Percentiles rank a stretch among this genome's conserved stretches.
These are phyloP conservation scores for Cadophora gregata DNA, from an alignment of 2,329 filamentous ascomycete genomes.

Conservation along the genomic window DNA sequence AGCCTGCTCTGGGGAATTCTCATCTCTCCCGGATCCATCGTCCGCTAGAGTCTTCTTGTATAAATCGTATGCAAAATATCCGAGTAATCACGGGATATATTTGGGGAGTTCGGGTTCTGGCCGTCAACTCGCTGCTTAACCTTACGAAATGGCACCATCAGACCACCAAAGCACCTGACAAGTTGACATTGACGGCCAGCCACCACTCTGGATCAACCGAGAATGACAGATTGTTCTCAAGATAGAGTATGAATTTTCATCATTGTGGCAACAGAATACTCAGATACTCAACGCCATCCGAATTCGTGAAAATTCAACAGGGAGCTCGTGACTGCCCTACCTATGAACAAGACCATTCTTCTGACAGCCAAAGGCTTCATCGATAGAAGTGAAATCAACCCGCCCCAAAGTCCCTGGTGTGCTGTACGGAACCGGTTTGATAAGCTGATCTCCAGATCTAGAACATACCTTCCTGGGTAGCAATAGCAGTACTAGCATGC, in stretches of 20 bases:
- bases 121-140: neutral
- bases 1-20: neutral
- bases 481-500: neutral
- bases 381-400: neutral
- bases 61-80: neutral
- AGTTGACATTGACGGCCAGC: neutral
- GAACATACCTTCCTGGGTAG: too few relatives aligned
- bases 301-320: neutral
- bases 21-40: neutral
- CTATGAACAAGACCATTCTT: neutral
- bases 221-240: neutral
- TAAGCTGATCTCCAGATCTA: neutral
- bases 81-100: neutral
- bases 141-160: conserved; percentile 11
- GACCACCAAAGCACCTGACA: conserved; percentile 6
- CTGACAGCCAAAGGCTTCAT: neutral
- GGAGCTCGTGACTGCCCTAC: neutral
- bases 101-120: neutral
- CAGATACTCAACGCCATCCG: neutral
- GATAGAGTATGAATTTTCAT: neutral
- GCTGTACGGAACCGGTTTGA: neutral
- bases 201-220: neutral
- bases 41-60: neutral
- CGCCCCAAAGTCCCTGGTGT: neutral
- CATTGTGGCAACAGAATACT: neutral